These are phyloP conservation scores for Aurantiochytrium sp. DNA, from an alignment of 108 stramenopile genomes.

Conservation along the genomic window DNA sequence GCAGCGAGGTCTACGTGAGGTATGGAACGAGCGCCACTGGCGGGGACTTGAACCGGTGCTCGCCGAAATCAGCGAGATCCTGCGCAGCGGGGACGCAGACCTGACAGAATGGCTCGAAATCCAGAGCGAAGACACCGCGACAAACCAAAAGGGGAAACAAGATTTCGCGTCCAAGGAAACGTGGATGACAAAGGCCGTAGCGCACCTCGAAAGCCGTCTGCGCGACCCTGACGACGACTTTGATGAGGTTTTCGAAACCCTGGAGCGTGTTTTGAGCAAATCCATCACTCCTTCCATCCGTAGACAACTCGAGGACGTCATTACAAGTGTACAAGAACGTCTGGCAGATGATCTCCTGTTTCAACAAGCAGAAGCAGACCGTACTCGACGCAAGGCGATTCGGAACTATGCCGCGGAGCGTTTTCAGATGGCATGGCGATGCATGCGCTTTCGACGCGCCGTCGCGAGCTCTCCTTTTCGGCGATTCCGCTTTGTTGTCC, in stretches of 20 bases:
- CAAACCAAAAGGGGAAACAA: not conserved
- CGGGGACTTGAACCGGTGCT: not conserved
- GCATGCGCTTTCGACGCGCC: not conserved
- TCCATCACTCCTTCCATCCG: not conserved
- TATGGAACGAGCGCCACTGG: not conserved
- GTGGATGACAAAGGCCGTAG: not conserved
- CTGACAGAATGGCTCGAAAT: not conserved
- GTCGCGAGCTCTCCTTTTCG: not conserved
- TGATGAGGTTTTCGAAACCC: not conserved
- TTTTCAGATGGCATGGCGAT: not conserved
- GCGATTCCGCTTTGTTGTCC: not conserved
- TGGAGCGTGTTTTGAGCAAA: not conserved
- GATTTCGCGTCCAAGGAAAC: not conserved
- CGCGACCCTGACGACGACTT: not conserved
- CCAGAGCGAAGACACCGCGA: not conserved
- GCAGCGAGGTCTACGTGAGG: not conserved
- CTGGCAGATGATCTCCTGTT: not conserved
- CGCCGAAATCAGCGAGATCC: not conserved
- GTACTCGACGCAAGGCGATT: not conserved
- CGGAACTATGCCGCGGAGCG: not conserved
- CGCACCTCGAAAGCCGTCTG: not conserved
- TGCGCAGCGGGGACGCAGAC: not conserved
- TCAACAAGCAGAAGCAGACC: not conserved
- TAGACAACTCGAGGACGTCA: not conserved
- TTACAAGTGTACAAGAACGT: not conserved